phyloP scores from a whole-genome alignment of 495 filamentous ascomycete species.

The Clavariopsis aquatica region DNA sequence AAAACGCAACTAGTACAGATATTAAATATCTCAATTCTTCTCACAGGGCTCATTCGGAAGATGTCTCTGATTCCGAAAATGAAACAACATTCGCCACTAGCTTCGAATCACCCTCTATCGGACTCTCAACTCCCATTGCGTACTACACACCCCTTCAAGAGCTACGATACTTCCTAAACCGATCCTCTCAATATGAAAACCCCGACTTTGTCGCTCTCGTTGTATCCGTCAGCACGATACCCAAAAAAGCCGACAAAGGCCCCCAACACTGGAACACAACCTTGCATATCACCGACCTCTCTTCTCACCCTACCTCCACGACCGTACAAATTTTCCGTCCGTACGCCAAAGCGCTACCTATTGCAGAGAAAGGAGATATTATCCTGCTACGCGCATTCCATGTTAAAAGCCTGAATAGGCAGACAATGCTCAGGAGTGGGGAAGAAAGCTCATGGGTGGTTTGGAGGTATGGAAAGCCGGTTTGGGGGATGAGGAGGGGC shows the following conservation, averaged over 20 bases:
- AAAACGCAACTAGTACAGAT: slow-evolving; percentile 1
- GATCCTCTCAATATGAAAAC: slow-evolving; percentile 30
- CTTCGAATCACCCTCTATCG: slow-evolving; percentile 41
- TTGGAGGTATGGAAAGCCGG: slow-evolving; percentile 40
- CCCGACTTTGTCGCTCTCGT: slow-evolving; percentile 71
- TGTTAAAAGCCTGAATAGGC: slow-evolving; percentile 57
- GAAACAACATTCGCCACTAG: not conserved
- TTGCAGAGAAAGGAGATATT: slow-evolving; percentile 67
- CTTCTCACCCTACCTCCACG: slow-evolving; percentile 35
- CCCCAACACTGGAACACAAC: slow-evolving; percentile 69
- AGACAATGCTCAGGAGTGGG: slow-evolving; percentile 52
- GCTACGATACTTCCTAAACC: slow-evolving; percentile 48
- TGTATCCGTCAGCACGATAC: slow-evolving; percentile 54
- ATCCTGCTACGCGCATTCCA: slow-evolving; percentile 75
- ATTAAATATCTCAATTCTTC: slow-evolving; percentile 7
- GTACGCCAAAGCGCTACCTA: slow-evolving; percentile 69
- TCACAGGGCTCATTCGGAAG: slow-evolving; percentile 21
- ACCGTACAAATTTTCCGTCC: slow-evolving; percentile 73
- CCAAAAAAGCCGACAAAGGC: slow-evolving; percentile 62
- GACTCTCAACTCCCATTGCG: slow-evolving; percentile 62
- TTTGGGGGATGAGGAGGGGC: slow-evolving; percentile 38
- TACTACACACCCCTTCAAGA: slow-evolving; percentile 70
- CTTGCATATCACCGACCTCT: slow-evolving; percentile 69
- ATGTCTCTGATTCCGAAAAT: slow-evolving; percentile 17
- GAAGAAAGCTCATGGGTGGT: slow-evolving; percentile 47